These are phyloP conservation scores for Coccinonectria pachysandricola DNA, from an alignment of 2,329 filamentous ascomycete genomes.

Conservation along the genomic window DNA sequence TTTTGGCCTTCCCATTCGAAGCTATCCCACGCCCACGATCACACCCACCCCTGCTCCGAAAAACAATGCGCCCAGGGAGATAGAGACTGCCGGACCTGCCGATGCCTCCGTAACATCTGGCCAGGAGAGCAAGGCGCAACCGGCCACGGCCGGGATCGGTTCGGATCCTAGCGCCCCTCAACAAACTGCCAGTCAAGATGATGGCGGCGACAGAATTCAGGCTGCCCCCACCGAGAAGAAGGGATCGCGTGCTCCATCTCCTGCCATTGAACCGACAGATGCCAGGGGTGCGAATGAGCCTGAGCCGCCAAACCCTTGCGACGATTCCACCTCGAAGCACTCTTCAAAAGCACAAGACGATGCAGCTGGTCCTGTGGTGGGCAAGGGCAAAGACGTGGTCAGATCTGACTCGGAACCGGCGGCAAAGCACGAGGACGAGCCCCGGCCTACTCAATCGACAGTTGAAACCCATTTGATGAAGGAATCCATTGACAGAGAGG, in stretches of 20 bases:
- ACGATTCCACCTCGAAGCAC: too few relatives aligned
- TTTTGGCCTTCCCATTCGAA: constrained; percentile 58
- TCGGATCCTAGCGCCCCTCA: too few relatives aligned
- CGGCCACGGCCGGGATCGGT: too few relatives aligned
- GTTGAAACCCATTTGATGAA: too few relatives aligned
- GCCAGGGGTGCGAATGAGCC: constrained; percentile 4
- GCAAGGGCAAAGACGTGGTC: not conserved
- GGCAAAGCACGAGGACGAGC: constrained; percentile 2
- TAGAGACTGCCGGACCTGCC: too few relatives aligned
- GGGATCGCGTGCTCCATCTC: too few relatives aligned
- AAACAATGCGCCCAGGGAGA: too few relatives aligned
- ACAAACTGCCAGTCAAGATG: constrained; percentile 17
- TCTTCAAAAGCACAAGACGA: constrained; percentile 2
- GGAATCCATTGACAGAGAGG: constrained; percentile 16
- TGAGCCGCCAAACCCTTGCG: constrained; percentile 3
- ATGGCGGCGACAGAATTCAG: constrained; percentile 28
- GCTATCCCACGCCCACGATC: constrained; percentile 27
- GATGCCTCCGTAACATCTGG: too few relatives aligned
- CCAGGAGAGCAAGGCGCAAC: too few relatives aligned
- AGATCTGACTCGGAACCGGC: not conserved
- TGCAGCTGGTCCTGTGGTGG: too few relatives aligned
- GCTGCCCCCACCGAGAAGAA: constrained; percentile 24
- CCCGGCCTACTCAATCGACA: not conserved
- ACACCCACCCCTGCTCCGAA: constrained; percentile 9
- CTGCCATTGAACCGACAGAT: too few relatives aligned